Percentiles rank a stretch among this genome's conserved stretches.
Evolutionary conservation across 2,329 filamentous ascomycete species (phyloP).

Genomic region (Hymenotorrendiella dingleyae): DNA sequence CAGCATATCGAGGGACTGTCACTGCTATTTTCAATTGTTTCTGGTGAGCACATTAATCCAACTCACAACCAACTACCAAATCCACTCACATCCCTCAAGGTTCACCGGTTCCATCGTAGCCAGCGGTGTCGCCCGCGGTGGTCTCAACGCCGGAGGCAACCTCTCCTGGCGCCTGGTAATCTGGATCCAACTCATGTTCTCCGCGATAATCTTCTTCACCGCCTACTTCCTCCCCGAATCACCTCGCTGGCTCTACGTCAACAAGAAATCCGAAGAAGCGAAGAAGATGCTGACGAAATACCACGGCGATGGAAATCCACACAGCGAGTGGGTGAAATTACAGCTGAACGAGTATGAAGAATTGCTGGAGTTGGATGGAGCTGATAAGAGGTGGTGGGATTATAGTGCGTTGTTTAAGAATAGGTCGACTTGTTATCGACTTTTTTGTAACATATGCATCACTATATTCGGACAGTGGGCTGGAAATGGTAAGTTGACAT

Average conservation of each 20-base stretch:
- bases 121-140: conserved; percentile 48
- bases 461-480: conserved; percentile 48
- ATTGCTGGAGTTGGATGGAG: conserved; percentile 42
- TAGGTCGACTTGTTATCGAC: conserved; percentile 41
- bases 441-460: conserved; percentile 46
- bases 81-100: conserved; percentile 30
- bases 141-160: conserved; percentile 34
- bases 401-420: conserved; percentile 48
- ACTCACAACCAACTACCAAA: conserved; percentile 24
- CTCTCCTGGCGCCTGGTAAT: conserved; percentile 48
- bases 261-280: conserved; percentile 47
- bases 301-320: conserved; percentile 45
- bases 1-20: conserved; percentile 40
- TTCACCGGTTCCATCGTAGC: conserved; percentile 48
- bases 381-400: conserved; percentile 51
- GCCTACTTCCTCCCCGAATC: conserved; percentile 55
- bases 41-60: conserved; percentile 16
- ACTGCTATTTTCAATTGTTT: conserved; percentile 30
- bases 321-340: conserved; percentile 46
- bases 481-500: conserved; percentile 29
- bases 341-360: conserved; percentile 44
- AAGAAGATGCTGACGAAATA: conserved; percentile 47
- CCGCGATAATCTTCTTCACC: conserved; percentile 40
- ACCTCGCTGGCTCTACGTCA: conserved; percentile 55
- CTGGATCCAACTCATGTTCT: conserved; percentile 41